Conservation (phyloP, 352 stramenopile species). For the Ophiocytium majus region DNA sequence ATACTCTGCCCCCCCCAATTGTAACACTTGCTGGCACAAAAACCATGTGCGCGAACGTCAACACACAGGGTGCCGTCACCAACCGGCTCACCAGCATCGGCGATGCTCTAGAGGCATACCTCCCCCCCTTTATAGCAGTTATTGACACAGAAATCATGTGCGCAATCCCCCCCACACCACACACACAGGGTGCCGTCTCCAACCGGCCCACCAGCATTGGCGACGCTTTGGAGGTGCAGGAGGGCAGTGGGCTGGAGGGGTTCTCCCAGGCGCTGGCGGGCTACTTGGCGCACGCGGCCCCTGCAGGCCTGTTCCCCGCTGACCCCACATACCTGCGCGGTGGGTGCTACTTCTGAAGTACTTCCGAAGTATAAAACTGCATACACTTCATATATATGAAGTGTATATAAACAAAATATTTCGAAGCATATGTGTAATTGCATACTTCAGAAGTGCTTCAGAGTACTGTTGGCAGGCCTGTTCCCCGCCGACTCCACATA, state of each 20-base stretch:
- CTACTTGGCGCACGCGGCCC: background rate
- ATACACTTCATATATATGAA: too few species aligned
- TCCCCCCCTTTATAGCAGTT: background rate
- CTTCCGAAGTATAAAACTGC: too few species aligned
- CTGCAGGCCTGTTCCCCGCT: background rate
- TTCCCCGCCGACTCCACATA: background rate
- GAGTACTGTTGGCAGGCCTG: too few species aligned
- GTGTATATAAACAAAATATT: too few species aligned
- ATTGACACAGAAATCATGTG: too few species aligned
- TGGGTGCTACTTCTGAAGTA: too few species aligned
- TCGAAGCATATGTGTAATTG: too few species aligned
- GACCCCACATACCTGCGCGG: background rate
- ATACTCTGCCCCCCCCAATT: too few species aligned
- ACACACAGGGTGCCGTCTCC: background rate
- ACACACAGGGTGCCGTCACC: background rate
- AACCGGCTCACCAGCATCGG: background rate
- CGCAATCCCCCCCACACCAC: background rate
- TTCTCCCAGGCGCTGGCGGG: background rate
- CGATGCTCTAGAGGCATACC: background rate
- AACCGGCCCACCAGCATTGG: background rate
- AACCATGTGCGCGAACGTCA: too few species aligned
- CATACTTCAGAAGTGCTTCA: too few species aligned
- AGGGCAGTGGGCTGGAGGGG: background rate
- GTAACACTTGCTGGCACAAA: too few species aligned
- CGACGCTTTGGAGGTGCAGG: background rate